Conservation (phyloP, 2,329 filamentous ascomycete species). For the Ceratocystis papillata region DNA sequence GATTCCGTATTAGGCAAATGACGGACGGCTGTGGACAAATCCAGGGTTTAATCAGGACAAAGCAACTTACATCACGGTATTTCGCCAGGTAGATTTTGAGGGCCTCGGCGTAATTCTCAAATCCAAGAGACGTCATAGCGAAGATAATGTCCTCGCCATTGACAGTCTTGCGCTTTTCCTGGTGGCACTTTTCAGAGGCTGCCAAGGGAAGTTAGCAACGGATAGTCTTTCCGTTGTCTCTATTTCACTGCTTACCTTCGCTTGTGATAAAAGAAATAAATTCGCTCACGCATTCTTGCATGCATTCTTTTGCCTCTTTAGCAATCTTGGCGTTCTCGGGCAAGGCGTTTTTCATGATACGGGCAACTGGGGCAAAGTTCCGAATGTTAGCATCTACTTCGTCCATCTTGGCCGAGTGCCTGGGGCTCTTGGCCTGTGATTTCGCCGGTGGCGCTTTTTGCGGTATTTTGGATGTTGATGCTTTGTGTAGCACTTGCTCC, state of each 20-base stretch:
- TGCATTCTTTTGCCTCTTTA: conserved; percentile 98
- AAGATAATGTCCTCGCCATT: conserved; percentile 98
- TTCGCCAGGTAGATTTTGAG: conserved; percentile 96
- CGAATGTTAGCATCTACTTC: conserved; percentile 77
- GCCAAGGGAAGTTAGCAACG: conserved; percentile 26
- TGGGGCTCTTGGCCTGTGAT: neutral
- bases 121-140: conserved; percentile 96
- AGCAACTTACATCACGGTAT: conserved; percentile 77
- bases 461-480: neutral
- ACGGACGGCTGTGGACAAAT: neutral
- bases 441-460: neutral
- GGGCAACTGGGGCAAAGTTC: conserved; percentile 89
- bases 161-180: conserved; percentile 98
- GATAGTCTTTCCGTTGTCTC: neutral
- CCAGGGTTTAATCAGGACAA: neutral
- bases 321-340: conserved; percentile 98
- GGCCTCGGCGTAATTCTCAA: conserved; percentile 97
- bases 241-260: conserved; percentile 58
- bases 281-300: conserved; percentile 99
- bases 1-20: neutral
- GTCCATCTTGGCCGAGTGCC: conserved; percentile 7
- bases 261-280: conserved; percentile 99
- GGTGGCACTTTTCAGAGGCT: conserved; percentile 99
- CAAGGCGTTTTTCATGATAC: conserved; percentile 96
- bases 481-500: neutral